A percentile compares a stretch with the other conserved stretches of the same genome.
Conservation (phyloP, 495 filamentous ascomycete species). For the Mytilinidion resinicola region DNA sequence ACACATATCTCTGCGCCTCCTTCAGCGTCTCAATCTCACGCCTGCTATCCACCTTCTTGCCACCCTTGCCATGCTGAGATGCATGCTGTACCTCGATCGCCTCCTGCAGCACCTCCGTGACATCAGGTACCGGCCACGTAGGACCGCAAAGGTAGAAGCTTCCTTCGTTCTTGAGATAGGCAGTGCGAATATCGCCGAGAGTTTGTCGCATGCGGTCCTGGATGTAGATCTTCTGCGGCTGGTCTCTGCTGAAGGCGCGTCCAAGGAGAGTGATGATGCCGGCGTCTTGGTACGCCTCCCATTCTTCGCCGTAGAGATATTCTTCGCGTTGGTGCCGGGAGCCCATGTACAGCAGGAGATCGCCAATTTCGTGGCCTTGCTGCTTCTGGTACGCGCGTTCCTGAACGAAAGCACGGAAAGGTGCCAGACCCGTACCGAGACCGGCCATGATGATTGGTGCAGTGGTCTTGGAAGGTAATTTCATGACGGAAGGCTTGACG, state of each 20-base stretch:
- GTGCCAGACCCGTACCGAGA: constrained; percentile 94
- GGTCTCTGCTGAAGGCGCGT: constrained; percentile 91
- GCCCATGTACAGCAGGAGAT: constrained; percentile 93
- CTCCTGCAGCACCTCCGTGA: constrained; percentile 87
- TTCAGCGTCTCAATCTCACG: constrained; percentile 97
- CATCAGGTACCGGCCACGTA: constrained; percentile 98
- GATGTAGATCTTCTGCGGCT: constrained; percentile 98
- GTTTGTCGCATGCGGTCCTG: constrained; percentile 95
- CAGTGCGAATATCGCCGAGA: constrained; percentile 75
- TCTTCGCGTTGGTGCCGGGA: constrained; percentile 95
- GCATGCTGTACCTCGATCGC: constrained; percentile 77
- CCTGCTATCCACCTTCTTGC: constrained; percentile 75
- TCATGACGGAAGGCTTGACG: constrained; percentile 97
- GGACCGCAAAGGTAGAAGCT: constrained; percentile 96
- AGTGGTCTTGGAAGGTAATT: constrained; percentile 76
- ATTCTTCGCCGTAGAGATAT: constrained; percentile 98
- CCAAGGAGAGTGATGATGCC: constrained; percentile 93
- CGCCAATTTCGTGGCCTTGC: constrained; percentile 87
- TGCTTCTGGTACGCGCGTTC: constrained; percentile 95
- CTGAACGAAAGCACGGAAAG: constrained; percentile 97
- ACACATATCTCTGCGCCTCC: constrained; percentile 86
- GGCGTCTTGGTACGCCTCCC: constrained; percentile 95
- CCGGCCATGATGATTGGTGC: constrained; percentile 98
- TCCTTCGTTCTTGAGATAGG: constrained; percentile 82
- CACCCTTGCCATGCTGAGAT: constrained; percentile 34